phyloP scores from a whole-genome alignment of 225 moss, liverwort and hornwort species.

The Bryoerythrophyllum caledonicum region DNA sequence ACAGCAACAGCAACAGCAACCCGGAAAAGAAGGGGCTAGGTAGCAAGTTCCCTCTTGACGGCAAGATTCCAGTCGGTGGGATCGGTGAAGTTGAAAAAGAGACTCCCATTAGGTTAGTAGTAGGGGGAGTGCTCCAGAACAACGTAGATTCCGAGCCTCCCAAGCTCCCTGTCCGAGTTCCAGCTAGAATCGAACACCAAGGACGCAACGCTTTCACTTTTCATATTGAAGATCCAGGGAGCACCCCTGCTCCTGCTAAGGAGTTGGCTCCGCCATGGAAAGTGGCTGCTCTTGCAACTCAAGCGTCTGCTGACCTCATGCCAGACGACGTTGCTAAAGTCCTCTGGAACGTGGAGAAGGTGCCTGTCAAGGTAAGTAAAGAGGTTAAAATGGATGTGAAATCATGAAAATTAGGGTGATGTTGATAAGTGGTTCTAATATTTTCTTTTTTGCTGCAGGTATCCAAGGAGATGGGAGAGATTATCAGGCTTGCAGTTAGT shows the following conservation, averaged over 20 bases:
- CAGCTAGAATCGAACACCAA: constrained; percentile 80
- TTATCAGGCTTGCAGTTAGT: constrained; percentile 94
- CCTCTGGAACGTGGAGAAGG: constrained; percentile 99
- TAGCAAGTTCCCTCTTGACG: constrained; percentile 64
- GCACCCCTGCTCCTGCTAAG: constrained; percentile 52
- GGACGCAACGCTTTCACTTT: constrained; percentile 81
- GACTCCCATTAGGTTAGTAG: constrained; percentile 85
- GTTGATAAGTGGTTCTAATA: constrained; percentile 17
- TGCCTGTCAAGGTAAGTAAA: constrained; percentile 90
- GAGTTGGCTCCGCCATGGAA: constrained; percentile 87
- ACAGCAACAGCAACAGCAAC: constrained; percentile 34
- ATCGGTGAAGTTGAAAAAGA: constrained; percentile 64
- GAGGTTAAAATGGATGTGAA: not conserved
- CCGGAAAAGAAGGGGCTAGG: constrained; percentile 59
- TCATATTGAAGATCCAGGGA: constrained; percentile 77
- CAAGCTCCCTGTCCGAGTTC: constrained; percentile 80
- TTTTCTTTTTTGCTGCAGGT: constrained; percentile 56
- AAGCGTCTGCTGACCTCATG: constrained; percentile 95
- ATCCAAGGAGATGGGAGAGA: constrained; percentile 99
- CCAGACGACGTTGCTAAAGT: constrained; percentile 99
- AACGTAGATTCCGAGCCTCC: constrained; percentile 76
- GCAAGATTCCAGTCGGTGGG: constrained; percentile 65
- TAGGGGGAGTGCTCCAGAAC: constrained; percentile 92
- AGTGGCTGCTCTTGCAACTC: constrained; percentile 88
- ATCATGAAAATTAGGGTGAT: not conserved